Conservation (phyloP, 2,329 filamentous ascomycete genomes). For the Aspergillus carbonarius region DNA sequence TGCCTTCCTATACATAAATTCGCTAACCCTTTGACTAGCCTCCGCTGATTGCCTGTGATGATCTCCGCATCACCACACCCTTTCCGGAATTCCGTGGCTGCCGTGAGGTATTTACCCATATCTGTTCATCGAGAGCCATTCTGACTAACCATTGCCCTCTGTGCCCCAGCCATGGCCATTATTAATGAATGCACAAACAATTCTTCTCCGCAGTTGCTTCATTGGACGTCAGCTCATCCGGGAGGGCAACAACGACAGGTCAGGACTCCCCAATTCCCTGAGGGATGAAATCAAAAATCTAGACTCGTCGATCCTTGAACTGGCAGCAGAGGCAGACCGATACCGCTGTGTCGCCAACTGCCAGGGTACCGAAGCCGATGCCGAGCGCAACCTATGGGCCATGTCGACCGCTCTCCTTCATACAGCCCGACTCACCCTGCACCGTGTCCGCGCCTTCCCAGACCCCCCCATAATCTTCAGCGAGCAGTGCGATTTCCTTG, state of each 20-base stretch:
- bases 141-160: not conserved
- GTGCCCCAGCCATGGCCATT: conserved; percentile 9
- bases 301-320: conserved; percentile 12
- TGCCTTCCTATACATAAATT: not conserved
- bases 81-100: conserved; percentile 19
- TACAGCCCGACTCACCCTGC: not conserved
- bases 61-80: conserved; percentile 24
- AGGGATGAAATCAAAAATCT: conserved; percentile 13
- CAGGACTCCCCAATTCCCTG: conserved; percentile 4
- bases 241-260: conserved; percentile 9
- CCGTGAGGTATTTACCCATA: conserved; percentile 13
- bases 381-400: conserved; percentile 13
- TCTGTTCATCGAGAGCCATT: not conserved
- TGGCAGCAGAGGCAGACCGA: conserved; percentile 18
- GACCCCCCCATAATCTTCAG: not conserved
- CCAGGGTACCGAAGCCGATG: conserved; percentile 16
- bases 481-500: not conserved
- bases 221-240: conserved; percentile 9
- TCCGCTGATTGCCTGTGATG: conserved; percentile 20
- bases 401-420: not conserved
- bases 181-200: conserved; percentile 21
- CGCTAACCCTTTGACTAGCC: conserved; percentile 7
- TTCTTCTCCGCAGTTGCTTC: conserved; percentile 8
- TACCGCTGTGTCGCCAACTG: conserved; percentile 12
- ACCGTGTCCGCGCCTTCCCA: not conserved